phyloP scores from a whole-genome alignment of 345 rosid genomes.

The Anastatica hierochuntica region DNA sequence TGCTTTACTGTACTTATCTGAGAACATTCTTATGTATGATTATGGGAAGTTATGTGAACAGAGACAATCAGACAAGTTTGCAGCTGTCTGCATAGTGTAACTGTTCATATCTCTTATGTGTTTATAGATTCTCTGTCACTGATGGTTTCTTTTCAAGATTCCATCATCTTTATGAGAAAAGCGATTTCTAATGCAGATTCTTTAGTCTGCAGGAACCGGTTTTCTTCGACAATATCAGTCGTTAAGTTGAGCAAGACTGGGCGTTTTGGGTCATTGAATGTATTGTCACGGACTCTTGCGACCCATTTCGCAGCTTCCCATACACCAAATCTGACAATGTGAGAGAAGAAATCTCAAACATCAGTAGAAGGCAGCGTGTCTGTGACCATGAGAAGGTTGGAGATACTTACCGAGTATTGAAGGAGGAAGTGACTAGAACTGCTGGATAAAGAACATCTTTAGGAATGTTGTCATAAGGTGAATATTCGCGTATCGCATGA shows the following conservation, averaged over 20 bases:
- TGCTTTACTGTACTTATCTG: slow-evolving; percentile 11
- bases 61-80: slow-evolving; percentile 10
- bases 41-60: slow-evolving; percentile 17
- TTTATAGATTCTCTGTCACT: slow-evolving; percentile 10
- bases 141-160: slow-evolving; percentile 19
- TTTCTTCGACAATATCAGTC: slow-evolving; percentile 80
- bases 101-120: slow-evolving; percentile 9
- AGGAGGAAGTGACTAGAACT: slow-evolving; percentile 71
- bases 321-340: slow-evolving; percentile 62
- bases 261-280: slow-evolving; percentile 53
- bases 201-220: slow-evolving; percentile 61
- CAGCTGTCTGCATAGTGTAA: slow-evolving; percentile 15
- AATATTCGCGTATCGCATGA: slow-evolving; percentile 57
- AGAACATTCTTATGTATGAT: slow-evolving; percentile 19
- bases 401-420: slow-evolving; percentile 57
- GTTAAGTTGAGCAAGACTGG: slow-evolving; percentile 69
- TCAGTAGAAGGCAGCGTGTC: background rate
- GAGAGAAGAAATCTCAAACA: background rate
- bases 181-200: slow-evolving; percentile 71
- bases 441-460: slow-evolving; percentile 69
- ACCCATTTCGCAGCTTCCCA: slow-evolving; percentile 98
- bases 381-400: background rate
- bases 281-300: slow-evolving; percentile 62
- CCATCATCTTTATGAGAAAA: slow-evolving; percentile 66
- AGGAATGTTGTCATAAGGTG: slow-evolving; percentile 82